Evolutionary conservation across 192 early-diverging fungal species (phyloP).

Genomic region (Podochytrium sp.): DNA sequence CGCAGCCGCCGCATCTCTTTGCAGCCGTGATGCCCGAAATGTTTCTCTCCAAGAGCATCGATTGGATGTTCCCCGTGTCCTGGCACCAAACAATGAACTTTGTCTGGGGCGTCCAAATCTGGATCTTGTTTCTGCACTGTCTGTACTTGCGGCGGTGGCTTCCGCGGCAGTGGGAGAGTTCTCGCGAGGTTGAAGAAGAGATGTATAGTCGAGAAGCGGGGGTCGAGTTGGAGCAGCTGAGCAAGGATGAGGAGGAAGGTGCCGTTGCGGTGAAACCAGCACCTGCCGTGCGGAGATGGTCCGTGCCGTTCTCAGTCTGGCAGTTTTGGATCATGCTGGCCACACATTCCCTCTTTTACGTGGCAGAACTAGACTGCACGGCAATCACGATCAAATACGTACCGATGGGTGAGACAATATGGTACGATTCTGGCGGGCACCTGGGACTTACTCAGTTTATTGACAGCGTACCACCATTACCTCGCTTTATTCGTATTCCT

Average conservation of each 20-base stretch:
- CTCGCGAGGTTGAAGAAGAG: not conserved
- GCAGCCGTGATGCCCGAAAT: not conserved
- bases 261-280: not conserved
- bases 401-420: conserved; percentile 18
- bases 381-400: conserved; percentile 11
- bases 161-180: conserved; percentile 1
- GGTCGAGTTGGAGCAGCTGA: not conserved
- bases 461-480: conserved; percentile 23
- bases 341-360: conserved; percentile 21
- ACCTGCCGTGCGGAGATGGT: not conserved
- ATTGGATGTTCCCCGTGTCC: conserved; percentile 20
- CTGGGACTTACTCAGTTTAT: not conserved
- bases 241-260: not conserved
- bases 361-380: conserved; percentile 23
- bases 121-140: conserved; percentile 23
- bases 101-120: conserved; percentile 25
- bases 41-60: not conserved
- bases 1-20: not conserved
- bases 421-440: not conserved
- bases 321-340: conserved; percentile 27
- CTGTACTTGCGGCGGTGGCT: conserved; percentile 10
- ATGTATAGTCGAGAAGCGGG: not conserved
- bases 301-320: conserved; percentile 14
- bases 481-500: conserved; percentile 14
- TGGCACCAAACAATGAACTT: conserved; percentile 12